Base-by-base conservation (phyloP, 805 yeast species). In the Suhomyces faveliae region DNA sequence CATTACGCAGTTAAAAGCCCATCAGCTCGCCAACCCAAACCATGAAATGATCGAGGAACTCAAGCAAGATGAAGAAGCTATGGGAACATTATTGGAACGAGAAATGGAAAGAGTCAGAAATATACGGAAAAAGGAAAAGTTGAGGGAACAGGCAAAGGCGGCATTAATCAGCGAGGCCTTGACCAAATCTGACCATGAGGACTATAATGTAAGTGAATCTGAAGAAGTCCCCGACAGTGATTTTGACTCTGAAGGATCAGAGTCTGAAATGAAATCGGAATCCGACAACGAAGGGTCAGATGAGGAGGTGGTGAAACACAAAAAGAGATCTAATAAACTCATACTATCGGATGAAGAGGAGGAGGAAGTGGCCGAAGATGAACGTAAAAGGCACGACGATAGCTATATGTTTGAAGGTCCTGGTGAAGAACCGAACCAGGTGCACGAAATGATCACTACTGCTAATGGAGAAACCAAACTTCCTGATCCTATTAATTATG, bases 41-140 rank as follows among this genome's bases (percentile, higher is more conserved):
- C 50, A 58, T n/a, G 66, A 63, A 23, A 53, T 61, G 17, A 48
- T 64, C 10, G 66, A 68, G 40, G 75, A 71, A 45, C 62, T 71
- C 35, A 75, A 72, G 43, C 63, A 66, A 51, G 76, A 73, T 43
- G 78, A 73, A 38, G 76, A 71, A 41, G 65, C 66, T 21, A 71
- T 73, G 76, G 76, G 72, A 5, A 61, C 68, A 9, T 61, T 73
- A 37, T 66, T 81, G 53, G 79, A 79, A 52, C 69, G 77, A 48
- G 83, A 79, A 57, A 72, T 78, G 51, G 74, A 74, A 48, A 70
- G 83, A 53, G 78, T 68, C 12, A 61, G 71, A 43, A 68, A 69
- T 15, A 70, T 79, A 24, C 69, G 80, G 40, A 69, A 67, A 52
- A 63, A 67, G 47, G 80, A 77, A 51, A 70, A 67, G 52, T 45